Conservation (phyloP, 2,329 filamentous ascomycete genomes). For the Trichoderma lentiforme region DNA sequence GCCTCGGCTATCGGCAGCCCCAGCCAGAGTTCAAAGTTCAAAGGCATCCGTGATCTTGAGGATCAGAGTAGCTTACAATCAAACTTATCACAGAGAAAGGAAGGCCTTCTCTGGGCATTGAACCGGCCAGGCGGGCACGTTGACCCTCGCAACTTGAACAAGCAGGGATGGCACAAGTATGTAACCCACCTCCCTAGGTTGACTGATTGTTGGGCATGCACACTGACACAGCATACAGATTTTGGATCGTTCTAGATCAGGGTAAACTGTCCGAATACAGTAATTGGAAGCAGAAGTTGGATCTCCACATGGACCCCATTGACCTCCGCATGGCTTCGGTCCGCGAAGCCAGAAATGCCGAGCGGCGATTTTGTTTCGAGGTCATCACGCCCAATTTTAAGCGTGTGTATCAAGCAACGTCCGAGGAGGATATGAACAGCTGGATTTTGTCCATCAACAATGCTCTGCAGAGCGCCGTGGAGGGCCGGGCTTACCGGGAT, state of each 20-base stretch:
- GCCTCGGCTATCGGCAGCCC: conserved; percentile 47
- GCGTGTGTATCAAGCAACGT: conserved; percentile 94
- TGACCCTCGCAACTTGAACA: conserved; percentile 91
- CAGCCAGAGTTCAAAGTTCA: conserved; percentile 64
- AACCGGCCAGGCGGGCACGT: conserved; percentile 91
- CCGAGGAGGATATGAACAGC: conserved; percentile 94
- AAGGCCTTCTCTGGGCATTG: conserved; percentile 90
- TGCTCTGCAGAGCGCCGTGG: conserved; percentile 90
- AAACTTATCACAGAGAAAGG: conserved; percentile 68
- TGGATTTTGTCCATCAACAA: conserved; percentile 98
- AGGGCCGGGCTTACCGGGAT: conserved; percentile 65
- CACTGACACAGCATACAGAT: conserved; percentile 50
- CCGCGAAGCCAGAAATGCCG: conserved; percentile 88
- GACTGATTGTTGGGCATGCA: not conserved
- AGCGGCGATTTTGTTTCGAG: conserved; percentile 95
- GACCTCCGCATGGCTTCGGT: conserved; percentile 96
- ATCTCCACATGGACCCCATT: conserved; percentile 96
- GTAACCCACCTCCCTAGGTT: not conserved
- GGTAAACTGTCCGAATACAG: conserved; percentile 97
- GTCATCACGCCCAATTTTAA: conserved; percentile 97
- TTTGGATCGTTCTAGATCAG: conserved; percentile 97
- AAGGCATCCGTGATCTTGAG: conserved; percentile 87
- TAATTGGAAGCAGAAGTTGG: conserved; percentile 97
- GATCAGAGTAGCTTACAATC: conserved; percentile 65
- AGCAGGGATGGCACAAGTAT: conserved; percentile 98